phyloP scores from a whole-genome alignment of 177 flowering plant species.

The Vitis hybrid region DNA sequence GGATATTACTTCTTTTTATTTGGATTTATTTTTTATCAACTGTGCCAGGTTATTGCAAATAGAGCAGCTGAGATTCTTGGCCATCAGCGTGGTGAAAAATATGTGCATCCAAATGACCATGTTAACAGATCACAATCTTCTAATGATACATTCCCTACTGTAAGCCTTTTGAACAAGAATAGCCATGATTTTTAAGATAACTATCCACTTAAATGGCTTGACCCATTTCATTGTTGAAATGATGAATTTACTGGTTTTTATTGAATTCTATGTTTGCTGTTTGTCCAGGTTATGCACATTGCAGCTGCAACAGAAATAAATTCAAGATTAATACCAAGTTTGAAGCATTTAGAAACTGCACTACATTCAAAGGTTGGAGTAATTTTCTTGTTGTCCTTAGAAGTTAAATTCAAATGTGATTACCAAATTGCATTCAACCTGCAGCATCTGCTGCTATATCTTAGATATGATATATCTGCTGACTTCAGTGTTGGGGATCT shows the following conservation, averaged over 20 bases:
- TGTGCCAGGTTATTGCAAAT: slow-evolving; percentile 88
- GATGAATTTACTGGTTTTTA: neutral
- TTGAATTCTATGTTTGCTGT: slow-evolving; percentile 2
- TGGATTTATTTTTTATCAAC: neutral
- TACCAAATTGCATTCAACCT: neutral
- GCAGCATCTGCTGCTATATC: neutral
- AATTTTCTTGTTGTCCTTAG: neutral
- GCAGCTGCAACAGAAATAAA: slow-evolving; percentile 91
- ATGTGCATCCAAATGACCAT: slow-evolving; percentile 99
- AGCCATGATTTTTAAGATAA: neutral
- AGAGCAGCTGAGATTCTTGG: slow-evolving; percentile 99
- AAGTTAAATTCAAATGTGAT: neutral
- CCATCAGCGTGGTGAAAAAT: slow-evolving; percentile 83
- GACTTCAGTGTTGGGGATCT: neutral
- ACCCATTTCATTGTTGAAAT: neutral
- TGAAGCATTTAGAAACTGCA: slow-evolving; percentile 71
- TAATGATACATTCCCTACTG: slow-evolving; percentile 98
- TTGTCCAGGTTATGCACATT: slow-evolving; percentile 93
- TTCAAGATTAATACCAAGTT: slow-evolving; percentile 71
- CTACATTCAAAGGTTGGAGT: slow-evolving; percentile 69
- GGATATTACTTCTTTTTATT: neutral
- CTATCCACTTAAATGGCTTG: neutral
- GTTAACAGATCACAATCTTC: slow-evolving; percentile 98
- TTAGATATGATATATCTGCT: neutral
- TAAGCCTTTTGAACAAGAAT: slow-evolving; percentile 31